These are phyloP conservation scores for Globisporangium irregulare DNA, from an alignment of 352 stramenopile species.

Conservation along the genomic window DNA sequence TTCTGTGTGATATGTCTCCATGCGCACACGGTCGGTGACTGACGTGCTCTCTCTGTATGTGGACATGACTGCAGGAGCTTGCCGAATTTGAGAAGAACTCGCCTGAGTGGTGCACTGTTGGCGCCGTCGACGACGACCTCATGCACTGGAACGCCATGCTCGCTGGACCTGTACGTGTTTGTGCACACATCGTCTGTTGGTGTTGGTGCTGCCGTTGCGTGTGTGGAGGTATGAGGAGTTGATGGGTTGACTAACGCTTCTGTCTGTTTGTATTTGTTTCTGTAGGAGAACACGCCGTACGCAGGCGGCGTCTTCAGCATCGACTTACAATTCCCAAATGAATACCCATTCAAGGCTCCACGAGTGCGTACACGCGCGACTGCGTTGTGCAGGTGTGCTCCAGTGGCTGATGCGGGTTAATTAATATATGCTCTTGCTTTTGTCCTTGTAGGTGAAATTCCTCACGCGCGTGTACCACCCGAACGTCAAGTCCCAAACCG, in stretches of 20 bases:
- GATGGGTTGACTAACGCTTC: not conserved
- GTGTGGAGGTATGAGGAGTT: not conserved
- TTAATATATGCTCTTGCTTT: not conserved
- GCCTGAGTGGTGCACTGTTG: slow-evolving; percentile 86
- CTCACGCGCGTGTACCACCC: slow-evolving; percentile 96
- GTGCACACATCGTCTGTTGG: not conserved
- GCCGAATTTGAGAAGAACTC: slow-evolving; percentile 88
- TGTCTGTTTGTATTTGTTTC: slow-evolving; percentile 3
- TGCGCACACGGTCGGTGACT: not conserved
- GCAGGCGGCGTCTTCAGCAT: slow-evolving; percentile 92
- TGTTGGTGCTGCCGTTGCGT: not conserved
- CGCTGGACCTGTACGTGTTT: slow-evolving; percentile 69
- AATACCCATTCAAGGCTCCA: slow-evolving; percentile 96
- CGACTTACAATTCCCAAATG: slow-evolving; percentile 93
- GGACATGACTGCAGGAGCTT: slow-evolving; percentile 53
- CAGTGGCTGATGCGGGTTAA: not conserved
- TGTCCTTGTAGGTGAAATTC: slow-evolving; percentile 84
- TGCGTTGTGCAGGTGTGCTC: not conserved
- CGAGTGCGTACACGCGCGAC: slow-evolving; percentile 40
- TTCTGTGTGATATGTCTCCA: not conserved
- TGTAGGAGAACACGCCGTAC: slow-evolving; percentile 84
- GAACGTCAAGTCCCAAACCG: slow-evolving; percentile 94
- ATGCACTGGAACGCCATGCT: slow-evolving; percentile 92
- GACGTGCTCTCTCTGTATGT: not conserved
- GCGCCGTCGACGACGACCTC: slow-evolving; percentile 83